phyloP scores from a whole-genome alignment of 73 alveolate species.

The Stentor coeruleus region DNA sequence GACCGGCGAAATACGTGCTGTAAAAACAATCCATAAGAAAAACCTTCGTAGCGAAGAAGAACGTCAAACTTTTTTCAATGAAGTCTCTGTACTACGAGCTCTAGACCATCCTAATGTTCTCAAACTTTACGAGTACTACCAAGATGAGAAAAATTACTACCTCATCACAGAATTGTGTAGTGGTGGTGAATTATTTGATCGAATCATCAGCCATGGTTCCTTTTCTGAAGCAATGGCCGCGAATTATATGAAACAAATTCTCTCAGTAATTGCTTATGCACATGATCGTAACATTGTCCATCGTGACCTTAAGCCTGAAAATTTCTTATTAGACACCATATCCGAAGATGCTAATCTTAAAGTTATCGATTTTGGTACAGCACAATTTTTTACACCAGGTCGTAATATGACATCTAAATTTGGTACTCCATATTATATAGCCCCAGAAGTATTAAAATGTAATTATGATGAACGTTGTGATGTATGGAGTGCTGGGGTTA shows the following conservation, averaged over 20 bases:
- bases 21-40: not conserved
- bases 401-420: conserved; percentile 19
- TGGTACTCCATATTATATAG: conserved; percentile 32
- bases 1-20: not conserved
- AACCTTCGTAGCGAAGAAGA: not conserved
- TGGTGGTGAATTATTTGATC: conserved; percentile 56
- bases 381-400: conserved; percentile 13
- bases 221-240: conserved; percentile 36
- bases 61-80: not conserved
- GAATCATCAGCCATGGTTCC: conserved; percentile 27
- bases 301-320: conserved; percentile 60
- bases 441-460: conserved; percentile 31
- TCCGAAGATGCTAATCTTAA: conserved; percentile 32
- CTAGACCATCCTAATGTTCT: conserved; percentile 7
- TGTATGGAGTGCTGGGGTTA: conserved; percentile 45
- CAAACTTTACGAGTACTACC: not conserved
- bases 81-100: not conserved
- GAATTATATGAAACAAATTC: conserved; percentile 34
- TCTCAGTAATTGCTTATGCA: conserved; percentile 44
- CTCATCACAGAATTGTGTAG: conserved; percentile 3
- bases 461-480: conserved; percentile 42
- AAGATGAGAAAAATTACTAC: not conserved
- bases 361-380: conserved; percentile 55
- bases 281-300: conserved; percentile 41
- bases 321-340: conserved; percentile 41